Conservation (phyloP, 2,329 filamentous ascomycete species). For the Helminthosporium solani region DNA sequence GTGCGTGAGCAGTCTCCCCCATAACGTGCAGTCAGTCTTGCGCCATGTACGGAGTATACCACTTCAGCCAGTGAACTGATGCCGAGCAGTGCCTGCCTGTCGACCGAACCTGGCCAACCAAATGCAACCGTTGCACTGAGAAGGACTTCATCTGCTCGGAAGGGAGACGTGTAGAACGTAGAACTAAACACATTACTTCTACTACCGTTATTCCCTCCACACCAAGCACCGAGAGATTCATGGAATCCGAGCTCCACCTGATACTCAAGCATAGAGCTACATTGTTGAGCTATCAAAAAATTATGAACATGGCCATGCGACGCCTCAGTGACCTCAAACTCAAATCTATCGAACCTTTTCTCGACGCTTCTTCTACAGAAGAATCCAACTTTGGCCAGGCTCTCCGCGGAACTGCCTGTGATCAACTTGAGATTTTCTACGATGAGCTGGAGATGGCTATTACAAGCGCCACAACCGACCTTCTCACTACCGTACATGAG, state of each 20-base stretch:
- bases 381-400: neutral
- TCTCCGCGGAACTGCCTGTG: neutral
- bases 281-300: constrained; percentile 3
- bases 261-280: neutral
- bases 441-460: neutral
- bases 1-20: neutral
- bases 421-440: constrained; percentile 1
- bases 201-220: neutral
- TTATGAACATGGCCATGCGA: constrained; percentile 3
- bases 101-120: constrained; percentile 4
- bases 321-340: neutral
- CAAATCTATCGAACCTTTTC: neutral
- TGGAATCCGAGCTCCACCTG: neutral
- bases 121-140: constrained; percentile 4
- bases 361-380: neutral
- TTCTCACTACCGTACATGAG: neutral
- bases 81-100: constrained; percentile 4
- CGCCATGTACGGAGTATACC: no score
- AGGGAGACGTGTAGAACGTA: constrained; percentile 5
- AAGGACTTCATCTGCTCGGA: constrained; percentile 11
- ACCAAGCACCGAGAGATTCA: no score
- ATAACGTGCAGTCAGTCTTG: no score
- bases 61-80: neutral
- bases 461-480: neutral
- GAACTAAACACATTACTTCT: neutral